phyloP scores from a whole-genome alignment of 106 monocot species.

The Acorus calamus region DNA sequence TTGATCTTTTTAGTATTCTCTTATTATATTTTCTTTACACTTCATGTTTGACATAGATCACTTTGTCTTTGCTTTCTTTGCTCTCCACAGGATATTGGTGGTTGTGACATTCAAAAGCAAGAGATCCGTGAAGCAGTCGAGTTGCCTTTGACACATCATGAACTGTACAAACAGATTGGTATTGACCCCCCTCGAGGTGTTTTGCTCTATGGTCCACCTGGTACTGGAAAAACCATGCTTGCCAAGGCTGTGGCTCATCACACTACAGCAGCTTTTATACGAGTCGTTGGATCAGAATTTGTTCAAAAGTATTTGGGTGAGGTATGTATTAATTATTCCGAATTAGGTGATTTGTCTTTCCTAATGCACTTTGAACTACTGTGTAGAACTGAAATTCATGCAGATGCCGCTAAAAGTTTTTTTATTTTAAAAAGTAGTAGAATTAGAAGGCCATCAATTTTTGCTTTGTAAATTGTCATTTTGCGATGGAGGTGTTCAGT shows the following conservation, averaged over 20 bases:
- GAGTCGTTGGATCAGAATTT: constrained; percentile 96
- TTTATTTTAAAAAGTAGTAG: too few species aligned
- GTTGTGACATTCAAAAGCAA: constrained; percentile 97
- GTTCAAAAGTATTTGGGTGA: constrained; percentile 99
- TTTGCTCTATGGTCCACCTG: constrained; percentile 89
- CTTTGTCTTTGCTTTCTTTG: not conserved
- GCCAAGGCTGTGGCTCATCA: constrained; percentile 94
- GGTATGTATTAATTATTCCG: constrained; percentile 28
- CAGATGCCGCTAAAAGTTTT: too few species aligned
- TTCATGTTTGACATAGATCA: not conserved
- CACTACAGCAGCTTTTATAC: constrained; percentile 91
- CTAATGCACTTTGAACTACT: too few species aligned
- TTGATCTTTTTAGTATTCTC: not conserved
- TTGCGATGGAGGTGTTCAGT: too few species aligned
- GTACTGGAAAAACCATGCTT: constrained; percentile 98
- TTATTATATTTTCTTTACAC: not conserved
- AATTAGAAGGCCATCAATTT: too few species aligned
- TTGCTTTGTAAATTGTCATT: too few species aligned
- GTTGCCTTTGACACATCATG: constrained; percentile 89
- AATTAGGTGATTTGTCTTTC: too few species aligned
- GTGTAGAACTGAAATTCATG: too few species aligned
- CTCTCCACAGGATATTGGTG: constrained; percentile 81
- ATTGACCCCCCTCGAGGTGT: constrained; percentile 96
- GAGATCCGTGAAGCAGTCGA: constrained; percentile 95
- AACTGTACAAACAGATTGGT: constrained; percentile 92